Evolutionary conservation across 805 yeast species (phyloP).

Genomic region (Zygotorulaspora florentina): DNA sequence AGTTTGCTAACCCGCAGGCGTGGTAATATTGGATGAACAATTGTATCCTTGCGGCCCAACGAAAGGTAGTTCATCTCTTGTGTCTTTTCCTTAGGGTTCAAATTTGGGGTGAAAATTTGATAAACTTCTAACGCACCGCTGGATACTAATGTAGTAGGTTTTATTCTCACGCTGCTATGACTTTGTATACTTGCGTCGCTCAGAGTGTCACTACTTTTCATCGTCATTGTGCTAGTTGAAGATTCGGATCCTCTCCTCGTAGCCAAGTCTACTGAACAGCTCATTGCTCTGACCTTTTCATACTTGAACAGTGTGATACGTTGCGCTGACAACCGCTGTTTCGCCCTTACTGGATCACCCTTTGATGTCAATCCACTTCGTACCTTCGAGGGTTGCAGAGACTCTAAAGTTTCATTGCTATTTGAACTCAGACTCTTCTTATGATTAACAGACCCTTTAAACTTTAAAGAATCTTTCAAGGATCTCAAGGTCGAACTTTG

Average conservation of each 20-base stretch:
- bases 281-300: slow-evolving; percentile 24
- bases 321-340: slow-evolving; percentile 29
- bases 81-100: slow-evolving; percentile 14
- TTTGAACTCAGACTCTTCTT: slow-evolving; percentile 1
- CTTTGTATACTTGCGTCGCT: slow-evolving; percentile 8
- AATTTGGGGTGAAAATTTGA: slow-evolving; percentile 26
- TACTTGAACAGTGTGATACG: slow-evolving; percentile 30
- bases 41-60: slow-evolving; percentile 30
- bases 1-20: slow-evolving; percentile 53
- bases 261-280: slow-evolving; percentile 7
- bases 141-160: slow-evolving; percentile 20
- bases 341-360: slow-evolving; percentile 3
- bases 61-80: slow-evolving; percentile 30
- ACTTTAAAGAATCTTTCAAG: slow-evolving; percentile 16
- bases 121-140: slow-evolving; percentile 33
- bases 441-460: slow-evolving; percentile 8
- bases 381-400: slow-evolving; percentile 5
- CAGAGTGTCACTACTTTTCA: slow-evolving; percentile 3
- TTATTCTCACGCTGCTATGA: slow-evolving; percentile 10
- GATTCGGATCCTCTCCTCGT: slow-evolving; percentile 12
- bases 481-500: slow-evolving; percentile 17
- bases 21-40: slow-evolving; percentile 72
- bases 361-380: slow-evolving; percentile 4
- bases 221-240: slow-evolving; percentile 7
- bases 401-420: not conserved